Percentiles rank a stretch among this genome's conserved stretches.
Conservation (phyloP, 345 rosid genomes). For the Euphorbia pulcherrima region DNA sequence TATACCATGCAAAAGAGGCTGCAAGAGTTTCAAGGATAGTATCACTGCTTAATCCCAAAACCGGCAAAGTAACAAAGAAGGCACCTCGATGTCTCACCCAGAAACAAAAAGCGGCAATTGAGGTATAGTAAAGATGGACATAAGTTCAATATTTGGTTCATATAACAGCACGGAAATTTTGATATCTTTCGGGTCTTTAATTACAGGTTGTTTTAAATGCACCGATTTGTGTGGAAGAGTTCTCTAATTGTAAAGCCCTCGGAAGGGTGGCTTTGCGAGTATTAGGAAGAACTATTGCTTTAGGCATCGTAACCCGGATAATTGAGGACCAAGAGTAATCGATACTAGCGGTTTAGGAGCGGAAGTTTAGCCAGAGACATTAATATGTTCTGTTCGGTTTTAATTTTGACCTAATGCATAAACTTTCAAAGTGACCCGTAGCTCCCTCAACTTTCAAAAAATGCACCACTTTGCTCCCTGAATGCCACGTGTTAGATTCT, state of each 20-base stretch:
- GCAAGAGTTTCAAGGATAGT: conserved; percentile 60
- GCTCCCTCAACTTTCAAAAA: too few species aligned
- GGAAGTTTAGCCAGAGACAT: neutral
- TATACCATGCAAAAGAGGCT: conserved; percentile 83
- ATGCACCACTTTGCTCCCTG: too few species aligned
- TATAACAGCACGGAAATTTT: conserved; percentile 3
- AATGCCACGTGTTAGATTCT: too few species aligned
- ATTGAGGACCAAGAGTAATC: conserved; percentile 38
- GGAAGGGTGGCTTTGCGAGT: conserved; percentile 85
- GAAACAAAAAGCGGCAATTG: conserved; percentile 76
- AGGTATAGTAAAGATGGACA: conserved; percentile 40
- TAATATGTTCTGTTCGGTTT: neutral
- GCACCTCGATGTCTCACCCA: conserved; percentile 72
- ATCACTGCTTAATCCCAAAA: conserved; percentile 74
- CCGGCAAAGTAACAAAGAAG: conserved; percentile 74
- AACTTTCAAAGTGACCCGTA: too few species aligned
- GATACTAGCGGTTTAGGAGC: neutral
- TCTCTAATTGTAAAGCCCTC: conserved; percentile 64
- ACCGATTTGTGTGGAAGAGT: conserved; percentile 68
- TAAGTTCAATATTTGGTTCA: neutral
- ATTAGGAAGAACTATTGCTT: conserved; percentile 71
- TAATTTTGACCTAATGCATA: too few species aligned
- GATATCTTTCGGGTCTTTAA: neutral
- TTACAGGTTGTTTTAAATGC: conserved; percentile 57
- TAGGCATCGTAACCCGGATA: conserved; percentile 62